These are phyloP conservation scores for Stentor coeruleus DNA, from an alignment of 73 alveolate species.

Conservation along the genomic window DNA sequence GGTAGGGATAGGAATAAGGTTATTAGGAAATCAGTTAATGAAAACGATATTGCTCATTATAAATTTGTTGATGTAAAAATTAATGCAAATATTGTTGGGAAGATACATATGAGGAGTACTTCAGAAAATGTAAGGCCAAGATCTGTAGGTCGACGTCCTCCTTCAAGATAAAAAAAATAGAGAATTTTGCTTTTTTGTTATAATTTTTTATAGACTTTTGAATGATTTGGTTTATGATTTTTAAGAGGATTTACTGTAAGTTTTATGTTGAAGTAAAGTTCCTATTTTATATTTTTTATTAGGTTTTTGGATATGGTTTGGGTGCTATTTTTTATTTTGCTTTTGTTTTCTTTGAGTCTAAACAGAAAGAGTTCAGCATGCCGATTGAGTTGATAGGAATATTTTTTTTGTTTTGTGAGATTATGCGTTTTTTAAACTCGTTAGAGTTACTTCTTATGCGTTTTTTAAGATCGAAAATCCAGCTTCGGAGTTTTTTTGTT, in stretches of 20 bases:
- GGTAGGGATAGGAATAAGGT: background rate
- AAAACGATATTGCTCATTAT: background rate
- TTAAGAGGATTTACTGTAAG: too few relatives aligned
- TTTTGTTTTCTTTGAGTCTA: too few relatives aligned
- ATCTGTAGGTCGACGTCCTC: background rate
- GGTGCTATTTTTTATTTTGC: too few relatives aligned
- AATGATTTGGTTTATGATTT: too few relatives aligned
- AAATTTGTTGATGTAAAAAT: background rate
- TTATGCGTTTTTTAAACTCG: background rate
- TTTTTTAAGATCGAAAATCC: slow-evolving; percentile 7
- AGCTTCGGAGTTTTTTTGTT: background rate
- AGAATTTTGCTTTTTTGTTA: too few relatives aligned
- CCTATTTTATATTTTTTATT: too few relatives aligned
- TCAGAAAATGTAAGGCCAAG: background rate
- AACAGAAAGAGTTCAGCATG: too few relatives aligned
- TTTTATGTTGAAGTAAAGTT: too few relatives aligned
- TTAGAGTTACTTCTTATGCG: background rate
- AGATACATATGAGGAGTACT: background rate
- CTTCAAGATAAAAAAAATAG: background rate
- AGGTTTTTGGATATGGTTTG: too few relatives aligned
- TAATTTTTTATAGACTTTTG: too few relatives aligned
- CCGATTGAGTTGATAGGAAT: background rate
- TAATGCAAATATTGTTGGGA: background rate
- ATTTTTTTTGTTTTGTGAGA: background rate
- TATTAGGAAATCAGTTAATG: background rate